Percentiles rank a stretch among this genome's conserved stretches.
phyloP scores from a whole-genome alignment of 305 asterid species.

The Fraxinus latifolia region DNA sequence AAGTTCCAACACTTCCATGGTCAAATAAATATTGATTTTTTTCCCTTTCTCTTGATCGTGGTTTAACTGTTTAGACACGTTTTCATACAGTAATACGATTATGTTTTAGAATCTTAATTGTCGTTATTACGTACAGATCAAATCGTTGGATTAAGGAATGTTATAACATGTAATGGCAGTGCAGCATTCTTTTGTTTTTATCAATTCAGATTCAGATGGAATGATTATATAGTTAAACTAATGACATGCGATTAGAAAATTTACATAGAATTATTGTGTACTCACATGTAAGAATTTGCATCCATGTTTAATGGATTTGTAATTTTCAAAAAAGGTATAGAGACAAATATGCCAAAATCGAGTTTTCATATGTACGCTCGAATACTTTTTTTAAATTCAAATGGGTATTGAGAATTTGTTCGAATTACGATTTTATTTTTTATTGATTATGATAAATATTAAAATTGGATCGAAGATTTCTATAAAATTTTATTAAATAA shows the following conservation, averaged over 20 bases:
- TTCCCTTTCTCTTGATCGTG: neutral
- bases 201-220: neutral
- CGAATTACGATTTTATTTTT: neutral
- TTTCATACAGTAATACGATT: neutral
- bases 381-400: neutral
- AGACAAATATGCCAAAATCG: neutral
- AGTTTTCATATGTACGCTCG: slow-evolving; percentile 21
- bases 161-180: neutral
- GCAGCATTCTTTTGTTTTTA: neutral
- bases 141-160: neutral
- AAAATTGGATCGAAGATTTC: neutral
- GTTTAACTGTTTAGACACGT: neutral
- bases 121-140: neutral
- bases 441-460: neutral
- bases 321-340: neutral
- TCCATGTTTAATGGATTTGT: slow-evolving; percentile 25
- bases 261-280: slow-evolving; percentile 14
- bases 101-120: neutral
- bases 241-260: neutral
- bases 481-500: neutral
- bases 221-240: neutral
- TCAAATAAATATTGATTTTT: neutral
- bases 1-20: neutral
- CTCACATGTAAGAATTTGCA: slow-evolving; percentile 23
- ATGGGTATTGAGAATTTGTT: neutral